Base-by-base conservation (phyloP, 1,284 basidiomycete species). In the Cryptococcus deneoformans region DNA sequence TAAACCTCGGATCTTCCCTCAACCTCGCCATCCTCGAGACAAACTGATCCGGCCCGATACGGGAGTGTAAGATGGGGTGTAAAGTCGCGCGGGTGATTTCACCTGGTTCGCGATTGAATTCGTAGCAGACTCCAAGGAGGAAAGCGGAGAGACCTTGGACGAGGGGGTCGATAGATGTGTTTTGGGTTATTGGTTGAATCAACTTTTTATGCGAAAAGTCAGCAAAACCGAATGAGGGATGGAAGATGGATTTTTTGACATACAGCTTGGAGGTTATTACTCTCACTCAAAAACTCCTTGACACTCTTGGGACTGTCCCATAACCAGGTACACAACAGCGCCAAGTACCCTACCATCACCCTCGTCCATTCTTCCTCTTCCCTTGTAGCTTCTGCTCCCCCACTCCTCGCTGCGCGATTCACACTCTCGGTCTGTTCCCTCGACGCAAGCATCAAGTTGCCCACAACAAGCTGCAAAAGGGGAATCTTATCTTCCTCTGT, bases 231-330 rank as follows among this genome's bases (percentile, higher is more conserved):
- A 20, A 2, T 20, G 20, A 20, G 2, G 20, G 20, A 5, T 47
- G 24, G 20, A 11, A 12, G 10, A 4, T 24, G 20, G 53, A 9
- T 16, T 20, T 52, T 46, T 3, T 5, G 1, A 84, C 90, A 71
- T 74, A 95, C 92, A 64, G 92, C 86, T 57, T 92, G 89, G 54
- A 99, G 77, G 51, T 93, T 93, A 11, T 92, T 90, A 9, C 90
- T 89, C 69, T 85, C 84, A 53, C 90, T 87, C 58, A 99, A 79
- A 79, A 98, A 94, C 73, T 92, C 93, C 55, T 86, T 83, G 47
- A 97, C 92, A 0, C 89, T 87, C 53, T 82, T 83, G 0, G 92
- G 87, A 63, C 94, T 92, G 66, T 98, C 93, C 92, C 93, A 97
- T n/a, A 97, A 81, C 95, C 95, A 99, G 53, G 91, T 89, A 14